Percentiles rank a stretch among this genome's conserved stretches.
Evolutionary conservation across 805 yeast species (phyloP).

Genomic region (Hanseniaspora nectarophila): DNA sequence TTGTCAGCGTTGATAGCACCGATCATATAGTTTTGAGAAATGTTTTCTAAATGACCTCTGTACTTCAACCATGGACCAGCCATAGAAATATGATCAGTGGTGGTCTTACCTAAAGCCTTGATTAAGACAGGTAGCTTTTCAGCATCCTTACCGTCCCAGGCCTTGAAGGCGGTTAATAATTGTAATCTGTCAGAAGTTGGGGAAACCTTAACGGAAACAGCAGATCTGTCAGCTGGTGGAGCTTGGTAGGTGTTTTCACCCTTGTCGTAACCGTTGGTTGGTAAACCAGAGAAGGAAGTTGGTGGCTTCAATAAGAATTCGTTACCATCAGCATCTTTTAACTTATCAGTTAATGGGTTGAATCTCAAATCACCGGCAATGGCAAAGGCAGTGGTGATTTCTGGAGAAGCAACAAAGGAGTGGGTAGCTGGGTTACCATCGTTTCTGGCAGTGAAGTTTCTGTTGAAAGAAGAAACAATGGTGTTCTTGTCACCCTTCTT

Average conservation of each 20-base stretch:
- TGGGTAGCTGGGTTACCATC: constrained; percentile 97
- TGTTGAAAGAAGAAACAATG: constrained; percentile 92
- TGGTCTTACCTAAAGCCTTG: constrained; percentile 94
- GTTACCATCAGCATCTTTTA: constrained; percentile 78
- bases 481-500: constrained; percentile 93
- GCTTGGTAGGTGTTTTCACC: constrained; percentile 96
- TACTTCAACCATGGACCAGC: constrained; percentile 99
- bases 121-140: constrained; percentile 80
- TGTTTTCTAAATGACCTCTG: constrained; percentile 99
- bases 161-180: constrained; percentile 79
- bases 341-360: constrained; percentile 87
- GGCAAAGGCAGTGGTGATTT: constrained; percentile 87
- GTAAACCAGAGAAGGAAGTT: constrained; percentile 70
- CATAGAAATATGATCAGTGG: constrained; percentile 98
- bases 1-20: constrained; percentile 97
- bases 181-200: constrained; percentile 96
- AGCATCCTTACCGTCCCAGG: constrained; percentile 96
- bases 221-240: constrained; percentile 77
- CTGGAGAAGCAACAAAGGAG: constrained; percentile 96
- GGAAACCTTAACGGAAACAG: constrained; percentile 61
- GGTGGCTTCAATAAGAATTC: constrained; percentile 85
- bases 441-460: constrained; percentile 95
- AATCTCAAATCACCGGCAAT: constrained; percentile 92
- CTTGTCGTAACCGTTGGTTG: constrained; percentile 75
- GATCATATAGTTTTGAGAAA: constrained; percentile 97